Percentiles rank a stretch among this genome's conserved stretches.
Conservation (phyloP, 169 alveolate species). For the Cryptosporidium parvum region DNA sequence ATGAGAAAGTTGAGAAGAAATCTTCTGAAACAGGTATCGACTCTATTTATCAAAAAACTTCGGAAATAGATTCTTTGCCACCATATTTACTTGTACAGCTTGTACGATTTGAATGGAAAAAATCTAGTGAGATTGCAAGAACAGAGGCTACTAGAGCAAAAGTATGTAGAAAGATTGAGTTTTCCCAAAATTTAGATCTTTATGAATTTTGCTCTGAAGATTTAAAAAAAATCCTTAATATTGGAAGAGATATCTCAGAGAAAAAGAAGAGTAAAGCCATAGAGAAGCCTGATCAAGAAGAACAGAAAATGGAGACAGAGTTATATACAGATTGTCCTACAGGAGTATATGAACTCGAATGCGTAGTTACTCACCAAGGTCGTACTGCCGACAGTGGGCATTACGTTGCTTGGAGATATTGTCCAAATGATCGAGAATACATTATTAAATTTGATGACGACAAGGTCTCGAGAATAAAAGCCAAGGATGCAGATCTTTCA, state of each 20-base stretch:
- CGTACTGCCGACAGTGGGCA: conserved; percentile 98
- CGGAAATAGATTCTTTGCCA: conserved; percentile 90
- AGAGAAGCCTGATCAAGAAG: conserved; percentile 41
- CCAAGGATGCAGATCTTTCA: conserved; percentile 87
- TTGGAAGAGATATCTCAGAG: conserved; percentile 85
- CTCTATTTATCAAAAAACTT: conserved; percentile 88
- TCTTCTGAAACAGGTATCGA: conserved; percentile 85
- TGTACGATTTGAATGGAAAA: conserved; percentile 97
- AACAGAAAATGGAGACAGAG: conserved; percentile 71
- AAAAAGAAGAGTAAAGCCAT: conserved; percentile 82
- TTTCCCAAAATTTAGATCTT: conserved; percentile 92
- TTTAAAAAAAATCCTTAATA: conserved; percentile 81
- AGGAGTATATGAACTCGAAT: conserved; percentile 93
- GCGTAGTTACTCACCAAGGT: conserved; percentile 97
- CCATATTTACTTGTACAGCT: conserved; percentile 92
- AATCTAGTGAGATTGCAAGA: conserved; percentile 85
- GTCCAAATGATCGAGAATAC: conserved; percentile 52
- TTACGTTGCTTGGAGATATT: conserved; percentile 94
- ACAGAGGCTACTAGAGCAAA: conserved; percentile 95
- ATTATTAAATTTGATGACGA: conserved; percentile 89
- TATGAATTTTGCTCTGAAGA: conserved; percentile 93
- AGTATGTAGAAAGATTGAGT: conserved; percentile 92
- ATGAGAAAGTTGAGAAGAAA: conserved; percentile 89
- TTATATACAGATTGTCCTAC: conserved; percentile 83
- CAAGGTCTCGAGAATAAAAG: conserved; percentile 84